phyloP scores from a whole-genome alignment of 2,329 filamentous ascomycete genomes.

The Pestalotiopsis sp. region DNA sequence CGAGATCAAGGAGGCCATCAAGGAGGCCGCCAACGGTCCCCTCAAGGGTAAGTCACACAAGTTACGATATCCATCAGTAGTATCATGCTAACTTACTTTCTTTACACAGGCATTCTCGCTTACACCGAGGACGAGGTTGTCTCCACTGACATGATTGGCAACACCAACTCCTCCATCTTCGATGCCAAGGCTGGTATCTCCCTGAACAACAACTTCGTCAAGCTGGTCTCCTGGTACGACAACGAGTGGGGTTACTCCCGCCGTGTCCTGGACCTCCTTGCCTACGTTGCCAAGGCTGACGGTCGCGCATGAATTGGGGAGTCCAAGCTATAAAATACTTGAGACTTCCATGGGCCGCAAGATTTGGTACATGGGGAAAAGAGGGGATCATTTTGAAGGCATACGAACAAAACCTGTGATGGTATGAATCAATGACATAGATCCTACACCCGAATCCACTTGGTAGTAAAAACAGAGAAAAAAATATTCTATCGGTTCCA shows the following conservation, averaged over 20 bases:
- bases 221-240: slow-evolving; percentile 98
- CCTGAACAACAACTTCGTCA: slow-evolving; percentile 98
- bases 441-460: slow-evolving; percentile 21
- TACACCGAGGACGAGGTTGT: slow-evolving; percentile 98
- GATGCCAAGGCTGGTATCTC: slow-evolving; percentile 99
- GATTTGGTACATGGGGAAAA: neutral
- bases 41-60: slow-evolving; percentile 72
- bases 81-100: slow-evolving; percentile 15
- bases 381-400: slow-evolving; percentile 4
- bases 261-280: slow-evolving; percentile 82
- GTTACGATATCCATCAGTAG: neutral
- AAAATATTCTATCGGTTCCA: slow-evolving; percentile 19
- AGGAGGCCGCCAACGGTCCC: slow-evolving; percentile 78
- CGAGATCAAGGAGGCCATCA: slow-evolving; percentile 90
- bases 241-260: slow-evolving; percentile 99
- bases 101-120: slow-evolving; percentile 70
- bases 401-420: slow-evolving; percentile 6
- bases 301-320: slow-evolving; percentile 45
- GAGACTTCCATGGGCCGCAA: neutral
- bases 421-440: slow-evolving; percentile 15
- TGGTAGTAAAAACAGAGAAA: slow-evolving; percentile 21
- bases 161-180: slow-evolving; percentile 95
- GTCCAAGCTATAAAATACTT: slow-evolving; percentile 25
- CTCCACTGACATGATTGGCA: slow-evolving; percentile 90
- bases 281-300: slow-evolving; percentile 80